Conservation (phyloP, 2,329 filamentous ascomycete genomes). For the Calonectria montana region DNA sequence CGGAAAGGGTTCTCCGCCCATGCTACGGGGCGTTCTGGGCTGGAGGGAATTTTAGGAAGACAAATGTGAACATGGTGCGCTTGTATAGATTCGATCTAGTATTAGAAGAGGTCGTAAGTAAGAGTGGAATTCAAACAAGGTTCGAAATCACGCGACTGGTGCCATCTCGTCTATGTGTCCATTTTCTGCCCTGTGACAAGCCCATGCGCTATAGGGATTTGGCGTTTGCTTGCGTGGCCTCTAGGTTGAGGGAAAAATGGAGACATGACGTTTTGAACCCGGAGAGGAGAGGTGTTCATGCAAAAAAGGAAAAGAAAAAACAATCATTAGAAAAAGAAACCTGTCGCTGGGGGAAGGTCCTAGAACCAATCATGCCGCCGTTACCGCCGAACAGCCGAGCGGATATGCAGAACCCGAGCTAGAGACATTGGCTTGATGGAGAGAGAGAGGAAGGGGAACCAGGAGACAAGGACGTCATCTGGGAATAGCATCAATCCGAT, state of each 20-base stretch:
- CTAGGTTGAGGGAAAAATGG: background rate
- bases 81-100: slow-evolving; percentile 47
- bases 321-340: background rate
- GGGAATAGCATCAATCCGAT: slow-evolving; percentile 5
- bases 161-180: background rate
- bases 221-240: slow-evolving; percentile 17
- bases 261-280: background rate
- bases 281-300: slow-evolving; percentile 10
- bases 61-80: slow-evolving; percentile 44
- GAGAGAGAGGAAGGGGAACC: background rate
- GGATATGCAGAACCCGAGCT: background rate
- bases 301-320: background rate
- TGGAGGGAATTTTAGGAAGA: slow-evolving; percentile 43
- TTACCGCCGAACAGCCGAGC: slow-evolving; percentile 1
- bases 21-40: slow-evolving; percentile 45
- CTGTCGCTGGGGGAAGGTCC: background rate
- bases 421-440: background rate
- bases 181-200: background rate
- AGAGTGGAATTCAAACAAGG: slow-evolving; percentile 40
- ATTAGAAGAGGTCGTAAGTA: slow-evolving; percentile 43
- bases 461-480: background rate
- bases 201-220: background rate
- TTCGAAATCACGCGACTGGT: slow-evolving; percentile 31
- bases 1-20: slow-evolving; percentile 41
- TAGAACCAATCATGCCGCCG: background rate